A percentile compares a stretch with the other conserved stretches of the same genome.
Conservation (phyloP, 1,139 yeast species). For the Saccharomyces hybrid region DNA sequence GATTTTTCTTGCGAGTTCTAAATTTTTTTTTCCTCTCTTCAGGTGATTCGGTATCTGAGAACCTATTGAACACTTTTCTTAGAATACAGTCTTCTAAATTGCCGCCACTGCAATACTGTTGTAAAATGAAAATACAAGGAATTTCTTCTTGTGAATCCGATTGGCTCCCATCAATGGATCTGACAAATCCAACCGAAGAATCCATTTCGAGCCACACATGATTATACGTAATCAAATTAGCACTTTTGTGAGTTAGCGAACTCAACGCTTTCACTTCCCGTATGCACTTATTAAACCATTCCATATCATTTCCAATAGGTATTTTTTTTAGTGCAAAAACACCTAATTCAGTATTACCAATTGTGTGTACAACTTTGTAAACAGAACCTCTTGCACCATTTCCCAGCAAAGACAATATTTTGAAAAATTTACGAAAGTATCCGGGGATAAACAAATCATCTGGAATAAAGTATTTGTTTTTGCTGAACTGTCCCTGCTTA, state of each 20-base stretch:
- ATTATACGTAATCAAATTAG: constrained; percentile 72
- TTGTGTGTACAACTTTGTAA: constrained; percentile 67
- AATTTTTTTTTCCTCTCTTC: constrained; percentile 31
- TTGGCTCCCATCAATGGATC: constrained; percentile 13
- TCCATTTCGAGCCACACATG: constrained; percentile 90
- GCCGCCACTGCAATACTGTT: constrained; percentile 85
- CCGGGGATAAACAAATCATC: constrained; percentile 55
- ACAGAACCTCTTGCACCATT: constrained; percentile 83
- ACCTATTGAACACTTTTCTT: constrained; percentile 29
- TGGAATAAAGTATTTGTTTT: constrained; percentile 19
- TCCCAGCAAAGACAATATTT: constrained; percentile 47
- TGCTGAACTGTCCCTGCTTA: background rate
- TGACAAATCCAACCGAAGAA: constrained; percentile 26
- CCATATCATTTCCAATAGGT: constrained; percentile 68
- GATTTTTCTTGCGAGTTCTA: constrained; percentile 30
- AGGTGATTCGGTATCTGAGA: constrained; percentile 21
- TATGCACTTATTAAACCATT: constrained; percentile 60
- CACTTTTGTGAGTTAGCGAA: constrained; percentile 38
- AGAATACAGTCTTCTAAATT: constrained; percentile 63
- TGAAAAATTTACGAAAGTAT: constrained; percentile 63
- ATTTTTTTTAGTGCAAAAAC: constrained; percentile 77
- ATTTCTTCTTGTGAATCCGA: constrained; percentile 30
- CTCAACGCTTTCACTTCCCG: constrained; percentile 65
- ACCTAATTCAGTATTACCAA: constrained; percentile 63
- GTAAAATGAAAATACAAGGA: constrained; percentile 78